A percentile compares a stretch with the other conserved stretches of the same genome.
These are phyloP conservation scores for Oropetium thomaeum DNA, from an alignment of 176 grass and related monocot species.

Conservation along the genomic window DNA sequence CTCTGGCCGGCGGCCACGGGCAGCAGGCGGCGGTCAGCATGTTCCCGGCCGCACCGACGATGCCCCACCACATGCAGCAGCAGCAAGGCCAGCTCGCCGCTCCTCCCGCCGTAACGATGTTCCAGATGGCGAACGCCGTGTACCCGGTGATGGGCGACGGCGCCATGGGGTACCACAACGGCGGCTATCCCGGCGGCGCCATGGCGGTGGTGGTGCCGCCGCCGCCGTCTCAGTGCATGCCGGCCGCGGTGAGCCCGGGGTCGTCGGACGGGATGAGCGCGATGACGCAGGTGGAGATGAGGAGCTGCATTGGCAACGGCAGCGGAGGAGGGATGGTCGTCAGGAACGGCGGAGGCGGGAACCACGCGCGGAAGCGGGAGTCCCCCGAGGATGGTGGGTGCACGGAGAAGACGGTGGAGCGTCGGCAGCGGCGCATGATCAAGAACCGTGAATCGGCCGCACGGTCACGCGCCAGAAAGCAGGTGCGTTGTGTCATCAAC, in stretches of 20 bases:
- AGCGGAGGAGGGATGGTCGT: slow-evolving; percentile 4
- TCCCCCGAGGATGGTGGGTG: slow-evolving; percentile 27
- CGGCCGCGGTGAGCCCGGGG: slow-evolving; percentile 38
- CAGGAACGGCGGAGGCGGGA: slow-evolving; percentile 32
- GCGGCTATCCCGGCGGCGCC: slow-evolving; percentile 37
- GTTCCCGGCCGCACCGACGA: slow-evolving; percentile 32
- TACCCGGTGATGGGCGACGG: slow-evolving; percentile 45
- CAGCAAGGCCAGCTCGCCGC: slow-evolving; percentile 4
- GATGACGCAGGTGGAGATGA: slow-evolving; percentile 53
- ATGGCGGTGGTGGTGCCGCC: slow-evolving; percentile 34
- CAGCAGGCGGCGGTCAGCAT: slow-evolving; percentile 24
- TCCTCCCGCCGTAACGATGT: slow-evolving; percentile 25
- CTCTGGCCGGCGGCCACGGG: background rate
- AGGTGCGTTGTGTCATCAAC: slow-evolving; percentile 36
- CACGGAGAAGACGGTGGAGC: slow-evolving; percentile 69
- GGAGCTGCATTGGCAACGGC: slow-evolving; percentile 29
- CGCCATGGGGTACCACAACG: slow-evolving; percentile 35
- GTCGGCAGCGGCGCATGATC: slow-evolving; percentile 88
- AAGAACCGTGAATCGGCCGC: slow-evolving; percentile 92
- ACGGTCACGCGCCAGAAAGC: slow-evolving; percentile 80
- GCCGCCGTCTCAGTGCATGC: slow-evolving; percentile 9
- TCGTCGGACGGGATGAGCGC: slow-evolving; percentile 51
- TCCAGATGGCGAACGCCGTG: slow-evolving; percentile 34
- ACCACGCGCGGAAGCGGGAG: slow-evolving; percentile 27
- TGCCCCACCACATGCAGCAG: slow-evolving; percentile 30